A percentile compares a stretch with the other conserved stretches of the same genome.
phyloP scores from a whole-genome alignment of 1,139 yeast genomes.

The Diutina ranongensis region DNA sequence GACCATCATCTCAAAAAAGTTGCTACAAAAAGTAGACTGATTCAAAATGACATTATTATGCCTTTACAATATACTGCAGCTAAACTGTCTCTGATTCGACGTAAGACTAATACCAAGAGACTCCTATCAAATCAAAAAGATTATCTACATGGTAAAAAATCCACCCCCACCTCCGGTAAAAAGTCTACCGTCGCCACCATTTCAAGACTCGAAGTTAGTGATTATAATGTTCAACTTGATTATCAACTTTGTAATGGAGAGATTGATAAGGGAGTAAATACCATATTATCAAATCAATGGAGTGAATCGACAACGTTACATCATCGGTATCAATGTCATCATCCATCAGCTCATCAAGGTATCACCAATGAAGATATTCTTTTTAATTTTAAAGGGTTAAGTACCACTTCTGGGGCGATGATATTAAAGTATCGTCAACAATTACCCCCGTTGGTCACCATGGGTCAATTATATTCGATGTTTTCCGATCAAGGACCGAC shows the following conservation, averaged over 20 bases:
- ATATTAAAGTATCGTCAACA: slow-evolving; percentile 25
- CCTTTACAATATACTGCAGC: slow-evolving; percentile 30
- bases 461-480: slow-evolving; percentile 31
- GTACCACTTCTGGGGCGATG: slow-evolving; percentile 16
- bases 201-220: slow-evolving; percentile 8
- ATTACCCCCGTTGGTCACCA: slow-evolving; percentile 24
- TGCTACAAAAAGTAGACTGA: too few relatives aligned
- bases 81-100: slow-evolving; percentile 24
- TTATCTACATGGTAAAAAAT: too few relatives aligned
- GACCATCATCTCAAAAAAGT: too few relatives aligned
- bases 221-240: slow-evolving; percentile 22
- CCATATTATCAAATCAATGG: slow-evolving; percentile 29
- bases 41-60: too few relatives aligned
- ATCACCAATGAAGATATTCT: background rate
- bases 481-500: slow-evolving; percentile 30
- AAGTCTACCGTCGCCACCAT: slow-evolving; percentile 5
- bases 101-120: slow-evolving; percentile 11
- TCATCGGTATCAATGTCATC: background rate
- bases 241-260: slow-evolving; percentile 25
- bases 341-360: background rate
- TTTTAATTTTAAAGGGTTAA: background rate
- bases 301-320: slow-evolving; percentile 8
- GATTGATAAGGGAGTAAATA: slow-evolving; percentile 22
- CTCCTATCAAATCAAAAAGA: slow-evolving; percentile 9
- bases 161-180: slow-evolving; percentile 12